Conservation (phyloP, 2,329 filamentous ascomycete species). For the Leptographium procerum region DNA sequence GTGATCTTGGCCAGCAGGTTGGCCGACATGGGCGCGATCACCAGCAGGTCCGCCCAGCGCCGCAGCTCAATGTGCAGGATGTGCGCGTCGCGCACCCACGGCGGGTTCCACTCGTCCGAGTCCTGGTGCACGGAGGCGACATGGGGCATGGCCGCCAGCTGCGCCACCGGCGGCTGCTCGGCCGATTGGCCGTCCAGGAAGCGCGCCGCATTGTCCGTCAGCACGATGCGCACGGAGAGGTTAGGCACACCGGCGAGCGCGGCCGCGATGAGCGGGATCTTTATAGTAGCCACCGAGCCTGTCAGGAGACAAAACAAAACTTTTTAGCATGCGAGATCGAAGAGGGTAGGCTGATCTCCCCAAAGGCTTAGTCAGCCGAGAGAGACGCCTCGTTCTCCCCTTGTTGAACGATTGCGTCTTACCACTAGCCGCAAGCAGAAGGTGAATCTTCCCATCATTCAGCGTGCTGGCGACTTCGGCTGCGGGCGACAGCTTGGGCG, state of each 20-base stretch:
- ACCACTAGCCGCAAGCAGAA: constrained; percentile 27
- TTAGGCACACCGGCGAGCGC: constrained; percentile 33
- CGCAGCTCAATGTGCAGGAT: constrained; percentile 89
- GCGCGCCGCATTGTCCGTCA: constrained; percentile 60
- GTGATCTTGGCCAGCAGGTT: constrained; percentile 80
- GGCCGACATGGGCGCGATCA: constrained; percentile 71
- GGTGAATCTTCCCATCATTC: constrained; percentile 28
- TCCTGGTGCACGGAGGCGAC: constrained; percentile 70
- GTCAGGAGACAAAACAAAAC: background rate
- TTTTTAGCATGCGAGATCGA: background rate
- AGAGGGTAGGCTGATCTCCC: too few relatives aligned
- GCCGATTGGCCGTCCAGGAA: constrained; percentile 66
- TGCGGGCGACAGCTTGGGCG: constrained; percentile 11
- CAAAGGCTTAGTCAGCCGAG: background rate
- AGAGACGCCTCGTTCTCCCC: too few relatives aligned
- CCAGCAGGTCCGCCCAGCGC: constrained; percentile 64
- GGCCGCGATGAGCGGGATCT: constrained; percentile 55
- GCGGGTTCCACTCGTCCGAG: constrained; percentile 67
- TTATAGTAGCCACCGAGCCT: constrained; percentile 74
- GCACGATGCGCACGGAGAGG: constrained; percentile 74
- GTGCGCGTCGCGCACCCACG: constrained; percentile 66
- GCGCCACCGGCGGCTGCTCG: constrained; percentile 62
- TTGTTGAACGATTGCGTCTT: background rate
- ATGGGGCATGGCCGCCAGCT: constrained; percentile 49
- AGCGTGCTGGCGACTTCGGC: constrained; percentile 21